Conservation (phyloP, 768 basidiomycete species). For the Lactifluus subvellereus region DNA sequence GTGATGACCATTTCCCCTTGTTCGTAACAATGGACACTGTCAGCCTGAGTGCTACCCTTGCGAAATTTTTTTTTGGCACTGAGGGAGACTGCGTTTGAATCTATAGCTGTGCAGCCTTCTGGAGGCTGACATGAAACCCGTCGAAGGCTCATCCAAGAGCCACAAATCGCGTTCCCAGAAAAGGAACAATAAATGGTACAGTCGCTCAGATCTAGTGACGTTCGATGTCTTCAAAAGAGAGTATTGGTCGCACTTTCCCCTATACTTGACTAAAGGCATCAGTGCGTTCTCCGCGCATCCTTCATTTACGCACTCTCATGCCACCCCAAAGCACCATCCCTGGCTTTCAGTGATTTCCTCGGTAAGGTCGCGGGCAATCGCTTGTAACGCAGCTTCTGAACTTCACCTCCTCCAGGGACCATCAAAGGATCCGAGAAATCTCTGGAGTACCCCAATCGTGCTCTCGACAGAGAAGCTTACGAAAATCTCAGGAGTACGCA, state of each 20-base stretch:
- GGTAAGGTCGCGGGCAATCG: slow-evolving; percentile 32
- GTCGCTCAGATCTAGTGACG: slow-evolving; percentile 31
- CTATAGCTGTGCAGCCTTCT: slow-evolving; percentile 44
- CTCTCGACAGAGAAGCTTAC: slow-evolving; percentile 14
- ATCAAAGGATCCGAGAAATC: slow-evolving; percentile 65
- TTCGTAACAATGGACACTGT: slow-evolving; percentile 65
- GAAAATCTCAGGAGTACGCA: not conserved
- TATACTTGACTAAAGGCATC: slow-evolving; percentile 44
- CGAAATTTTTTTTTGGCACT: not conserved
- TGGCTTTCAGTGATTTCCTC: slow-evolving; percentile 61
- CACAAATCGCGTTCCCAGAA: slow-evolving; percentile 4
- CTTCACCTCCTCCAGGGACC: slow-evolving; percentile 37
- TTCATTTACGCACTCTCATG: not conserved
- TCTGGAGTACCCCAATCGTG: slow-evolving; percentile 22
- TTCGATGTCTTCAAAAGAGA: slow-evolving; percentile 42
- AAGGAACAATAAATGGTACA: slow-evolving; percentile 1
- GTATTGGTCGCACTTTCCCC: slow-evolving; percentile 60
- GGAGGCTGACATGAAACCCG: slow-evolving; percentile 38
- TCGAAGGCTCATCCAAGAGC: not conserved
- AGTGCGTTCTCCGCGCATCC: slow-evolving; percentile 33
- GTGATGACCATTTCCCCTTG: slow-evolving; percentile 59
- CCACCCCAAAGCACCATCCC: slow-evolving; percentile 43
- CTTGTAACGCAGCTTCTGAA: not conserved
- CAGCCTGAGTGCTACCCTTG: slow-evolving; percentile 20
- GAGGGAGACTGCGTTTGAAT: not conserved